A percentile compares a stretch with the other conserved stretches of the same genome.
Conservation (phyloP, 2,329 filamentous ascomycete genomes). For the Aureobasidium leucospermi region DNA sequence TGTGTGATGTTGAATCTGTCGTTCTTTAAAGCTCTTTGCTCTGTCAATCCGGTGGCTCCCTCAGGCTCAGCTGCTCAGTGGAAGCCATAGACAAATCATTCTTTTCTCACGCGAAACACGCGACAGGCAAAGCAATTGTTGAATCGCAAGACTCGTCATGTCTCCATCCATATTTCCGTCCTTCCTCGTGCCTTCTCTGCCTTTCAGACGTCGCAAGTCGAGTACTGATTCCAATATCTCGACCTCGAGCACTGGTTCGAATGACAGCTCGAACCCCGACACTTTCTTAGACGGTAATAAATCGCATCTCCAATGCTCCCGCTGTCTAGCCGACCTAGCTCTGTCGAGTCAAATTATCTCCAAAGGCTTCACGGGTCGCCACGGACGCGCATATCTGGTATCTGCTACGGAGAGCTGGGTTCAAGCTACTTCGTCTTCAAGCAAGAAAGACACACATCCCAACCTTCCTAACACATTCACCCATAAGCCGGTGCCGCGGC, state of each 20-base stretch:
- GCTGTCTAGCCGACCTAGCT: slow-evolving; percentile 53
- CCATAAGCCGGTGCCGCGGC: slow-evolving; percentile 49
- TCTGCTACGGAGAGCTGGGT: slow-evolving; percentile 29
- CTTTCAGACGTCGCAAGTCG: slow-evolving; percentile 40
- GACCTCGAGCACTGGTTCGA: slow-evolving; percentile 25
- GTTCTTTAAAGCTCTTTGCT: background rate
- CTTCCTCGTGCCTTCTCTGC: slow-evolving; percentile 43
- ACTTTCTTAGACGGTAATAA: slow-evolving; percentile 39
- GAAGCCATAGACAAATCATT: background rate
- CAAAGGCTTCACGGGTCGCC: slow-evolving; percentile 59
- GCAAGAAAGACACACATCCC: slow-evolving; percentile 24
- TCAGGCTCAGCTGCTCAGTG: background rate
- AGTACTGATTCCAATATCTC: slow-evolving; percentile 32
- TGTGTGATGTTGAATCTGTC: background rate
- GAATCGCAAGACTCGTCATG: background rate
- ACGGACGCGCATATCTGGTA: slow-evolving; percentile 58
- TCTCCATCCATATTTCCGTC: slow-evolving; percentile 40
- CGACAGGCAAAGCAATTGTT: background rate
- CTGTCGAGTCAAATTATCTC: slow-evolving; percentile 53
- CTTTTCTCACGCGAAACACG: background rate
- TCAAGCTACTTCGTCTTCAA: slow-evolving; percentile 1
- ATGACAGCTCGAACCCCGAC: slow-evolving; percentile 16
- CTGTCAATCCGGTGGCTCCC: background rate
- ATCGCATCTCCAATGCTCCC: slow-evolving; percentile 52
- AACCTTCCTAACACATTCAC: slow-evolving; percentile 53